Evolutionary conservation across 495 filamentous ascomycete genomes (phyloP).

Genomic region (Parmelia sp.): DNA sequence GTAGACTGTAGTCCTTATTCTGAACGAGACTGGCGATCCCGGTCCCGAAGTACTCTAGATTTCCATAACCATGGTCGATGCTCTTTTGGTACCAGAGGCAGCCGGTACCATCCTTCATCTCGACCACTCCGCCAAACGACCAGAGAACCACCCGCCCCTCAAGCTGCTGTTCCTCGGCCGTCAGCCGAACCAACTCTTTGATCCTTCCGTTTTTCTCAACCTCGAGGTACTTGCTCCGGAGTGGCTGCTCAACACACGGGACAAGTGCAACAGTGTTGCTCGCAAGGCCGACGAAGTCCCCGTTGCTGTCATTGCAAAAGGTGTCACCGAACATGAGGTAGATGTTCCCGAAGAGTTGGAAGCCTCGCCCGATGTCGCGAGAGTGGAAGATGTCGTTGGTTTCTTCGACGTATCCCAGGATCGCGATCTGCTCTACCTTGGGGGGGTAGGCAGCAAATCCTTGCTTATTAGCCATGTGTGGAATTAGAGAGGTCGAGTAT

Average conservation of each 20-base stretch:
- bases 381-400: slow-evolving; percentile 16
- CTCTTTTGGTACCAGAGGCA: slow-evolving; percentile 22
- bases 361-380: slow-evolving; percentile 24
- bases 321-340: slow-evolving; percentile 27
- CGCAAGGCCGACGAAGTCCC: slow-evolving; percentile 28
- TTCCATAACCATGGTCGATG: slow-evolving; percentile 9
- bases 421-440: not conserved
- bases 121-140: slow-evolving; percentile 28
- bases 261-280: slow-evolving; percentile 17
- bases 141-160: slow-evolving; percentile 24
- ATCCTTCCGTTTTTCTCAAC: not conserved
- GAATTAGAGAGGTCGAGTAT: not conserved
- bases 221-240: slow-evolving; percentile 1
- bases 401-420: slow-evolving; percentile 21
- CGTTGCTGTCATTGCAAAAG: slow-evolving; percentile 25
- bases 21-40: slow-evolving; percentile 5
- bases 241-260: not conserved
- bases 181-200: not conserved
- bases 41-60: slow-evolving; percentile 16
- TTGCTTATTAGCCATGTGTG: not conserved
- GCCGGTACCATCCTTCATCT: slow-evolving; percentile 19
- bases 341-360: slow-evolving; percentile 13
- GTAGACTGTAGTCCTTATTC: not conserved
- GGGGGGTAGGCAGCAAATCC: not conserved
- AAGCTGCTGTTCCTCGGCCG: not conserved